A percentile compares a stretch with the other conserved stretches of the same genome.
Evolutionary conservation across 1,284 basidiomycete species (phyloP).

Genomic region (Apiotrichum veenhuisii): DNA sequence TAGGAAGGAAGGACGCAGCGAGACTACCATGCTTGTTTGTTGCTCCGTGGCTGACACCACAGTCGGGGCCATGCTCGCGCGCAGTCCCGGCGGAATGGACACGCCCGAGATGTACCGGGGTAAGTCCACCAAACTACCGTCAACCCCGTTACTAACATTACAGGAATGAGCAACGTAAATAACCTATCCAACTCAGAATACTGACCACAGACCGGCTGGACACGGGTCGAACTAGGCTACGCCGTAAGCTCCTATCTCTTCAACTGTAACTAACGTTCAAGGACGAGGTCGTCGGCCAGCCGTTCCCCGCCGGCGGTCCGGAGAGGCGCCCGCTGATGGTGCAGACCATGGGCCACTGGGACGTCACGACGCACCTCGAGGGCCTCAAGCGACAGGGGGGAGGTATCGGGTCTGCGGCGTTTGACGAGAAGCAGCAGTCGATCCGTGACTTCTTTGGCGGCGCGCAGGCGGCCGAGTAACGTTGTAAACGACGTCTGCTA

Average conservation of each 20-base stretch:
- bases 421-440: constrained; percentile 70
- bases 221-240: constrained; percentile 49
- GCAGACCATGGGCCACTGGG: constrained; percentile 38
- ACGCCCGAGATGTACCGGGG: constrained; percentile 46
- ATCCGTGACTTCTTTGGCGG: constrained; percentile 75
- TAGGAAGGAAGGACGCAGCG: too few species aligned
- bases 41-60: too few species aligned
- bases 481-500: too few species aligned
- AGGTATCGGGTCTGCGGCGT: constrained; percentile 66
- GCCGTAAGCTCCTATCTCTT: constrained; percentile 20
- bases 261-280: neutral
- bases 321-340: constrained; percentile 31
- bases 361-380: constrained; percentile 49
- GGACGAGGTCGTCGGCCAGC: constrained; percentile 2
- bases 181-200: neutral
- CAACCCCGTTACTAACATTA: too few species aligned
- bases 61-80: constrained; percentile 28
- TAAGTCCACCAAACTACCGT: too few species aligned
- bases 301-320: neutral
- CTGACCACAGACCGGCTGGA: constrained; percentile 51
- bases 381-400: constrained; percentile 63
- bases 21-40: too few species aligned
- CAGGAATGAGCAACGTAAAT: constrained; percentile 51
- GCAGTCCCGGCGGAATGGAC: constrained; percentile 41
- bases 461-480: constrained; percentile 21